Evolutionary conservation across 2,329 filamentous ascomycete species (phyloP), one percentile per base, ranked within the genome.

Genomic region (Aspergillus latus): DNA sequence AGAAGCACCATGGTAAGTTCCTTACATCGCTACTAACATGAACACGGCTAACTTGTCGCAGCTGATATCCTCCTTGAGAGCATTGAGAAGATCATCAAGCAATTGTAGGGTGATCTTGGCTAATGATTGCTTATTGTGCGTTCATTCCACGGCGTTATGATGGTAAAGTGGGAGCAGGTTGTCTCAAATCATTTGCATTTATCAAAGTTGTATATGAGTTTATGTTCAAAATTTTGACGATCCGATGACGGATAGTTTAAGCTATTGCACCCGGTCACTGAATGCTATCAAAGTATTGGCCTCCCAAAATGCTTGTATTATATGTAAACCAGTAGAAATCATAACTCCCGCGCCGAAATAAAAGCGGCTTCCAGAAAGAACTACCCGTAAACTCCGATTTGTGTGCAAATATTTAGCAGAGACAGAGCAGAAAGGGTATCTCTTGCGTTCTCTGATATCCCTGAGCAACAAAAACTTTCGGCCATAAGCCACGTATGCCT

Each of bases 61-160:
- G 74, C 88, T 21, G 90, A 96, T 76, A 86, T 96, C 59, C 78
- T 97, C 66, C 74, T 96, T 48, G 90, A 90, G 66, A 83, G 82
- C 26, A 70, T 95, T 63, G 90, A 95, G 80, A 90, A 88, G 80
- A 79, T 92, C 63, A 82, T 86, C 63, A 84, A 78, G 70, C 66
- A 67, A 49, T 62, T 74, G 49, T 78, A 69, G 59, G 52, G 48
- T 16, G 32, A 26, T 28, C 11, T 21, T 16, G 3, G 10, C 15
- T 15, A 15, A 30, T 29, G 8, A 46, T 46, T 37, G 39, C 16
- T 49, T 34, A 21, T 49, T 30, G 37, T 43, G 36, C 34, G n/a
- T 26, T 52, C 40, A 32, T 48, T 56, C 10, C 26, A 15, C 16
- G 54, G 54, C 54, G 54, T 56, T 40, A 46, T 28, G 45, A 26